Percentiles rank a stretch among this genome's conserved stretches.
phyloP scores from a whole-genome alignment of 129 eudicot species.

The Cynara cardunculus region DNA sequence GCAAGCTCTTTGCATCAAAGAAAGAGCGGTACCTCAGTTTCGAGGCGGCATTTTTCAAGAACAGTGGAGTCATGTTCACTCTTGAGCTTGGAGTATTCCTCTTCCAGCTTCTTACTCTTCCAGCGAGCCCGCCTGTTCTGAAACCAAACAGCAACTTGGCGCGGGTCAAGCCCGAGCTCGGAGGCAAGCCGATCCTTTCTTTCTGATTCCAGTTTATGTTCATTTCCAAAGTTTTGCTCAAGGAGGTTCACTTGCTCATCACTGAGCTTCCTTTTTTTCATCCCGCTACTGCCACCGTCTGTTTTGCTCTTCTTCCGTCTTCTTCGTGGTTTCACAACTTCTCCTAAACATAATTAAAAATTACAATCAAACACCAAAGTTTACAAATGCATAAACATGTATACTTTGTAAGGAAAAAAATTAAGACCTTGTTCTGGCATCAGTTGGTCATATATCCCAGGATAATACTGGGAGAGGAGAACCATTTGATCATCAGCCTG shows the following conservation, averaged over 20 bases:
- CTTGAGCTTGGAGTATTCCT: slow-evolving; percentile 69
- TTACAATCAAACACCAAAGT: slow-evolving; percentile 1
- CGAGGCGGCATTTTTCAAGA: slow-evolving; percentile 72
- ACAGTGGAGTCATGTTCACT: slow-evolving; percentile 54
- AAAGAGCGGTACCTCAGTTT: slow-evolving; percentile 54
- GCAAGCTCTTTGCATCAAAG: background rate
- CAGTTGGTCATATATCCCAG: slow-evolving; percentile 62
- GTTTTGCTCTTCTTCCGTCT: slow-evolving; percentile 57
- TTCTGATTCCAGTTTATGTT: slow-evolving; percentile 84
- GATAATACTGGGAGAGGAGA: slow-evolving; percentile 66
- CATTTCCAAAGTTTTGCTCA: slow-evolving; percentile 57
- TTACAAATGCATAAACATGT: slow-evolving; percentile 12
- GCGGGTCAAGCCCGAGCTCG: slow-evolving; percentile 82
- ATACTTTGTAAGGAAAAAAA: background rate
- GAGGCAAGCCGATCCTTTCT: slow-evolving; percentile 73
- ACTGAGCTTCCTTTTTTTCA: slow-evolving; percentile 75
- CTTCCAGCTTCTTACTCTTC: slow-evolving; percentile 89
- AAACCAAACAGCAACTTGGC: slow-evolving; percentile 97
- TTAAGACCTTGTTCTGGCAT: slow-evolving; percentile 60
- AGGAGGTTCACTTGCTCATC: slow-evolving; percentile 61
- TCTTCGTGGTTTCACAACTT: slow-evolving; percentile 47
- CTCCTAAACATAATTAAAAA: slow-evolving; percentile 18
- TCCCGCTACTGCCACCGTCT: slow-evolving; percentile 36
- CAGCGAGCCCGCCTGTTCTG: slow-evolving; percentile 88
- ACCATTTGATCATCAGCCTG: slow-evolving; percentile 62